Percentiles rank a stretch among this genome's conserved stretches.
Conservation (phyloP, 495 filamentous ascomycete genomes). For the Penicillium longicatenatum region DNA sequence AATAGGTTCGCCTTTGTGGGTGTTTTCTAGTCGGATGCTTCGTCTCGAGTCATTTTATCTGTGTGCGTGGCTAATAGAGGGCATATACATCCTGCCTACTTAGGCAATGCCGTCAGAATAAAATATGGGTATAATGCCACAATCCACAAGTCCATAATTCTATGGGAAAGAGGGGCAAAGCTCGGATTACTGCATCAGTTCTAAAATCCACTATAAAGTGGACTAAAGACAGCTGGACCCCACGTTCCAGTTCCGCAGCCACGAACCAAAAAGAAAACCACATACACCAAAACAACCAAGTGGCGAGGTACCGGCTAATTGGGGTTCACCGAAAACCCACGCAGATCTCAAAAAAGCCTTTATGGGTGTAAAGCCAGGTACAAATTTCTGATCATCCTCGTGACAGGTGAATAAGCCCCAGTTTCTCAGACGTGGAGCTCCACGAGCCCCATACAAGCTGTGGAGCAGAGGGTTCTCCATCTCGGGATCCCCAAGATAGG, state of each 20-base stretch:
- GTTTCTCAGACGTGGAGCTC: background rate
- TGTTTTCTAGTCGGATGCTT: constrained; percentile 5
- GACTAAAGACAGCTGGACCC: background rate
- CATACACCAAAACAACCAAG: background rate
- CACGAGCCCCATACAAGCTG: constrained; percentile 10
- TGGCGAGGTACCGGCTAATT: background rate
- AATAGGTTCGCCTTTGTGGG: constrained; percentile 1
- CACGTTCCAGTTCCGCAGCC: background rate
- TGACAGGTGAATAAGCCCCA: constrained; percentile 11
- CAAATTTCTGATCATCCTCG: constrained; percentile 23
- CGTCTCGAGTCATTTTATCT: background rate
- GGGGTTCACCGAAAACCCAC: background rate
- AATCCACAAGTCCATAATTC: background rate
- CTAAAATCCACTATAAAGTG: constrained; percentile 13
- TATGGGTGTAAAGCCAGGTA: constrained; percentile 11
- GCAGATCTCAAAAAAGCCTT: constrained; percentile 10
- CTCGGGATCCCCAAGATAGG: constrained; percentile 31
- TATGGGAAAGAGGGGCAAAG: background rate
- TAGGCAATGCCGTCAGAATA: constrained; percentile 11
- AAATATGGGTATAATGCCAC: background rate
- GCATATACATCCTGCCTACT: constrained; percentile 8
- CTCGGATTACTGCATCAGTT: constrained; percentile 30
- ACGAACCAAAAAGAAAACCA: background rate
- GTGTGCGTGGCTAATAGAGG: background rate
- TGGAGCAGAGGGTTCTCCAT: constrained; percentile 11